Evolutionary conservation across 441 rosid species (phyloP).

Genomic region (Codiaeum variegatum): DNA sequence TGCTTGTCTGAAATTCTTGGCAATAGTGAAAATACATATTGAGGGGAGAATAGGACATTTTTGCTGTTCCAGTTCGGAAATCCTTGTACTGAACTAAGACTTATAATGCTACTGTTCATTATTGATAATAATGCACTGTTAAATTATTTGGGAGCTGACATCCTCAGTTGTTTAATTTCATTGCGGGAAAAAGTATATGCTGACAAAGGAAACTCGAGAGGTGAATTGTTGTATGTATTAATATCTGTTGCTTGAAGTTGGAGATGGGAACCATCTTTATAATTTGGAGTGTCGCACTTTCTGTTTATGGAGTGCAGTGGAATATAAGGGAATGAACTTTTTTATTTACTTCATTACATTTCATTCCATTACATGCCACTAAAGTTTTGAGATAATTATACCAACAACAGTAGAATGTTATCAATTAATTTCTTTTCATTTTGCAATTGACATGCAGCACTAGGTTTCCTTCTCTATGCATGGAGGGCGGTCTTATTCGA

Average conservation of each 20-base stretch:
- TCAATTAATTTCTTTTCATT: constrained; percentile 12
- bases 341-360: not conserved
- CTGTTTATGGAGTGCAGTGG: not conserved
- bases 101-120: not conserved
- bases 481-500: constrained; percentile 88
- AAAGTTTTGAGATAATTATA: not conserved
- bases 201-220: not conserved
- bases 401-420: constrained; percentile 5
- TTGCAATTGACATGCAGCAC: constrained; percentile 40
- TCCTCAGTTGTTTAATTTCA: not conserved
- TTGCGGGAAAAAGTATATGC: not conserved
- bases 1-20: not conserved
- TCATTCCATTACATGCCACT: not conserved
- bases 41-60: not conserved
- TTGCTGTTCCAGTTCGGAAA: not conserved
- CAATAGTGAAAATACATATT: not conserved
- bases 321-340: constrained; percentile 1
- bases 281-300: not conserved
- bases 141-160: not conserved
- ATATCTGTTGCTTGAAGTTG: not conserved
- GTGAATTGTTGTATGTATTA: not conserved
- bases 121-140: not conserved
- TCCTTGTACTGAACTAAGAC: not conserved
- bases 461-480: constrained; percentile 64
- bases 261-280: not conserved